Base-by-base conservation (phyloP, 768 basidiomycete genomes). In the Suillus clintonianus region DNA sequence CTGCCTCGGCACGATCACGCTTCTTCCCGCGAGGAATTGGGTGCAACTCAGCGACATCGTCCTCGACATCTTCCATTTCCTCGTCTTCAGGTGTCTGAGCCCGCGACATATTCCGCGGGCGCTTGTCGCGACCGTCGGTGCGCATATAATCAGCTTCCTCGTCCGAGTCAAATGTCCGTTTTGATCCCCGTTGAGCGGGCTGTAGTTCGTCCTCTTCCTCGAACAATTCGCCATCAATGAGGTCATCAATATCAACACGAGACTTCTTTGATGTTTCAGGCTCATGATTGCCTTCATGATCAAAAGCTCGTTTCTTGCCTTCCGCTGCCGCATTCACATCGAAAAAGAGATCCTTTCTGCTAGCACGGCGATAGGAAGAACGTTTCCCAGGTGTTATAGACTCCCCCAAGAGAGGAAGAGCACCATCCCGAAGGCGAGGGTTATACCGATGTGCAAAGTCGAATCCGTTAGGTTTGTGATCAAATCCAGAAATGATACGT, bases 1-100 rank as follows among this genome's bases (percentile, higher is more conserved):
- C 90, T 61, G 89, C 89, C 70, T 90, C 89, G 8, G 84, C 82
- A 45, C 89, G 87, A 74, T 89, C 89, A 65, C 91, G 87, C 77
- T 94, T 94, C 80, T 84, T 90, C 51, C 90, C 90, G 64, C 76
- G 68, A 36, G 73, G 68, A 62, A 76, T 69, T 54, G 76, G 74
- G 61, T 69, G 73, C 56, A 81, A 72, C 58, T 80, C 81, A 27
- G 74, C 70, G 22, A 80, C 78, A 67, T 85, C 83, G 56, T 76
- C 80, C 24, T 80, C 78, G 30, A 81, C 72, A 27, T 78, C 77
- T 56, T 76, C 76, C 65, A 77, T 74, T 36, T 69, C 72, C 63
- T 76, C 71, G 67, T 72, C 72, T 64, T 76, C 69, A 61, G 71
- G 71, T 56, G 74, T 73, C 63, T 81, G 80, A 63, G 82, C 81